Evolutionary conservation across 164 flowering plant genomes (phyloP), one percentile per base, ranked within the genome.

Genomic region (Vitis rupestris): DNA sequence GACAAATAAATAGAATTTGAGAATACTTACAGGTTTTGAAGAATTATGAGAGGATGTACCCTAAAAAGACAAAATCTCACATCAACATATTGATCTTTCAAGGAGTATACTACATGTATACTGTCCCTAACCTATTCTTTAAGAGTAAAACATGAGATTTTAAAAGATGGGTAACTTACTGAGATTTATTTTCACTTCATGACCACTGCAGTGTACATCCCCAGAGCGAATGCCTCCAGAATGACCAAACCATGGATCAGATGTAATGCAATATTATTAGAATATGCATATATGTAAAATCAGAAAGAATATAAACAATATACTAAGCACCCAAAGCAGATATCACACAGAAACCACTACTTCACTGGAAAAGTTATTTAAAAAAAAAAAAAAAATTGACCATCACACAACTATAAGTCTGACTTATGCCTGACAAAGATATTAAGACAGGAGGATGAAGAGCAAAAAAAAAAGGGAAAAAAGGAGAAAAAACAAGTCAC

Each of bases 191-290:
- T 64, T 69, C 57, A 69, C 70, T 44, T 70, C 71, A 65, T 59
- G 8, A 66, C 78, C 44, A 72, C 76, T 76, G 75, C 82, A 69
- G 62, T 69, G 62, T 69, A 71, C 72, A 77, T 74, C 85, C 75
- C 90, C 88, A 62, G 65, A 71, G 84, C 78, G 73, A 79, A 66
- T 76, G 85, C 92, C 93, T 87, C 91, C 87, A 85, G 74, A 78
- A 82, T 77, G 74, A 81, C 76, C 76, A 81, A 77, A 80, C 74
- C 82, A 85, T 74, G 83, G 83, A 84, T 83, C 85, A 89, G 85
- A 87, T 68, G 77, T 51, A 74, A 78, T 63, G 52, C 69, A 75
- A 77, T 66, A 47, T 80, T 70, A 83, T 82, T 71, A 79, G 75
- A 71, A 50, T n/a, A 75, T 59, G 63, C 27, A 66, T 63, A 66